phyloP scores from a whole-genome alignment of 495 filamentous ascomycete genomes.

The Lophiostoma macrostomum region DNA sequence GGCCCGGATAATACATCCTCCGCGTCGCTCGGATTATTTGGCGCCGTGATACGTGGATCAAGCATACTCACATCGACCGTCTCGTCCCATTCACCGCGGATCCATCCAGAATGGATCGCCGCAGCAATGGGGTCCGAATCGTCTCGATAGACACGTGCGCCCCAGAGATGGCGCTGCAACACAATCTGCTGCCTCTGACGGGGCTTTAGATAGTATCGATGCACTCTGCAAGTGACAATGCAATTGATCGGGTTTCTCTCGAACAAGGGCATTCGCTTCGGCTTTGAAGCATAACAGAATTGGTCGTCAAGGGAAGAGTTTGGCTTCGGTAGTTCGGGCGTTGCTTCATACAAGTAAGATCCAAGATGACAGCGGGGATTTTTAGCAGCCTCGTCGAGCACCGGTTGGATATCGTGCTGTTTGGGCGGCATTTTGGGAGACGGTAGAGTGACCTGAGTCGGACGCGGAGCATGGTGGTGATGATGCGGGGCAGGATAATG shows the following conservation, averaged over 20 bases:
- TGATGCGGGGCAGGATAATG: slow-evolving; percentile 45
- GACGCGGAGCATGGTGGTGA: slow-evolving; percentile 42
- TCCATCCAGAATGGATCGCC: slow-evolving; percentile 89
- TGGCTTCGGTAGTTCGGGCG: slow-evolving; percentile 48
- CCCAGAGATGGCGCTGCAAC: slow-evolving; percentile 75
- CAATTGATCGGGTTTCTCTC: slow-evolving; percentile 77
- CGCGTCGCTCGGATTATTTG: slow-evolving; percentile 35
- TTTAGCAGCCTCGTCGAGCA: slow-evolving; percentile 66
- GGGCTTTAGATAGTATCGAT: slow-evolving; percentile 68
- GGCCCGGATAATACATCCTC: slow-evolving; percentile 45
- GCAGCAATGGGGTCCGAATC: slow-evolving; percentile 92
- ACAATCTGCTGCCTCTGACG: slow-evolving; percentile 77
- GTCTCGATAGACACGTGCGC: slow-evolving; percentile 90
- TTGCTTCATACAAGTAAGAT: slow-evolving; percentile 58
- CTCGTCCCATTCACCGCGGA: slow-evolving; percentile 80
- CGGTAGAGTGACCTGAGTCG: slow-evolving; percentile 42
- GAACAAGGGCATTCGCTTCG: slow-evolving; percentile 73
- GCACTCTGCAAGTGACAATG: slow-evolving; percentile 82
- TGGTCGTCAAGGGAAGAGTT: slow-evolving; percentile 51
- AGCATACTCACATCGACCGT: slow-evolving; percentile 68
- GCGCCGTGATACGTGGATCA: slow-evolving; percentile 55
- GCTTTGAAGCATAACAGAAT: slow-evolving; percentile 66
- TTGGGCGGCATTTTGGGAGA: slow-evolving; percentile 55
- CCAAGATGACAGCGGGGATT: slow-evolving; percentile 79
- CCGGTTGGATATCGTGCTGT: slow-evolving; percentile 58